phyloP scores from a whole-genome alignment of 208 protist genomes.

The Acanthamoeba royreba region DNA sequence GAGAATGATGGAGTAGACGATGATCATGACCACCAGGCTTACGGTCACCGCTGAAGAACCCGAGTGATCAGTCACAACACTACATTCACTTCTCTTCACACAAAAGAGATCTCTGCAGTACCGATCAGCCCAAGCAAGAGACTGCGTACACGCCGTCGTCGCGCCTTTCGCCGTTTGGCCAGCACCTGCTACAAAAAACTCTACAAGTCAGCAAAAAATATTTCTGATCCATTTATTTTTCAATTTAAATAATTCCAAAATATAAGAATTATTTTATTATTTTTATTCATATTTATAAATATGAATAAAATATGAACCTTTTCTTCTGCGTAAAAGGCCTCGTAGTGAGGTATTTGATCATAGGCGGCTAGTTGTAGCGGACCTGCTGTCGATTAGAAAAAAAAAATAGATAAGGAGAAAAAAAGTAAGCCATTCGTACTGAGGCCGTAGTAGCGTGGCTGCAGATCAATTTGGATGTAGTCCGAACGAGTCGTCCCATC shows the following conservation, averaged over 20 bases:
- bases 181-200: not conserved
- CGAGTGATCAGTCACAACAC: not conserved
- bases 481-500: too few relatives aligned
- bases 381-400: too few relatives aligned
- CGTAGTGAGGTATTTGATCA: not conserved
- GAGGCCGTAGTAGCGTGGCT: not conserved
- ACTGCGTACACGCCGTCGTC: not conserved
- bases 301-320: too few relatives aligned
- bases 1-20: not conserved
- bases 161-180: not conserved
- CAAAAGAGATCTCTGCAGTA: not conserved
- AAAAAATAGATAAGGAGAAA: not conserved
- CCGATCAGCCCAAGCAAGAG: not conserved
- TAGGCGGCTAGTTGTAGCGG: not conserved
- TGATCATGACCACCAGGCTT: constrained; percentile 30
- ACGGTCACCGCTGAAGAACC: not conserved
- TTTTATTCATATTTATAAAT: too few relatives aligned
- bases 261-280: too few relatives aligned
- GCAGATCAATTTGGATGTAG: constrained; percentile 35
- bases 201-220: not conserved
- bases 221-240: too few relatives aligned
- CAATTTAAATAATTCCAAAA: too few relatives aligned
- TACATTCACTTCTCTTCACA: not conserved
- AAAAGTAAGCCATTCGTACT: too few relatives aligned
- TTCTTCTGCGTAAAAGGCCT: constrained; percentile 1